A percentile compares a stretch with the other conserved stretches of the same genome.
Evolutionary conservation across 768 basidiomycete species (phyloP).

Genomic region (Lactifluus rugatus): DNA sequence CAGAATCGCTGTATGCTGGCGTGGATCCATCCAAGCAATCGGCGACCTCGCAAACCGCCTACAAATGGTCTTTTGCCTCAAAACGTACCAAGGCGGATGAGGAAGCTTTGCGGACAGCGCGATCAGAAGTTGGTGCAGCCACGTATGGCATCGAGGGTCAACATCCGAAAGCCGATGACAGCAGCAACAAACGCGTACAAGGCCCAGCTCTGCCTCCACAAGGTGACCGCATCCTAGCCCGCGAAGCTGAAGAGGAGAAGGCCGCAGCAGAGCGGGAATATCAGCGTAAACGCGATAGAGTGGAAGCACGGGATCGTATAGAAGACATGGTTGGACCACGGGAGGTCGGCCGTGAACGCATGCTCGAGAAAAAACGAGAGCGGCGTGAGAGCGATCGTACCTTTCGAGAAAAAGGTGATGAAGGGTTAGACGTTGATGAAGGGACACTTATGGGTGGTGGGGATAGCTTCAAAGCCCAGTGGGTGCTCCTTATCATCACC

Average conservation of each 20-base stretch:
- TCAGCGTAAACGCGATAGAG: slow-evolving; percentile 58
- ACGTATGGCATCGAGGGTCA: slow-evolving; percentile 28
- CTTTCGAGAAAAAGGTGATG: slow-evolving; percentile 65
- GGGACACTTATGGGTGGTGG: slow-evolving; percentile 72
- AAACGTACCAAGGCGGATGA: slow-evolving; percentile 51
- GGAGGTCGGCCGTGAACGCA: slow-evolving; percentile 70
- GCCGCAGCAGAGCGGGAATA: slow-evolving; percentile 41
- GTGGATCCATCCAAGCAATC: slow-evolving; percentile 44
- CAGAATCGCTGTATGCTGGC: slow-evolving; percentile 52
- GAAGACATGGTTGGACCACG: slow-evolving; percentile 79
- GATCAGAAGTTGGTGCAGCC: slow-evolving; percentile 45
- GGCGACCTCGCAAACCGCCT: slow-evolving; percentile 65
- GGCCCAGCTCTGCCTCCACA: slow-evolving; percentile 64
- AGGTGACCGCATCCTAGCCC: slow-evolving; percentile 58
- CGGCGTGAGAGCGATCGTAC: slow-evolving; percentile 59
- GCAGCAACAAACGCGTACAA: slow-evolving; percentile 35
- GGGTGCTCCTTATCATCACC: slow-evolving; percentile 21
- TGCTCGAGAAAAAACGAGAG: slow-evolving; percentile 78
- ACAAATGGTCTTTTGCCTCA: slow-evolving; percentile 81
- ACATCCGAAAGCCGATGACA: slow-evolving; percentile 9
- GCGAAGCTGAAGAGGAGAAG: slow-evolving; percentile 49
- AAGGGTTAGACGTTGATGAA: slow-evolving; percentile 75
- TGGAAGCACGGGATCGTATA: slow-evolving; percentile 54
- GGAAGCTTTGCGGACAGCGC: slow-evolving; percentile 47
- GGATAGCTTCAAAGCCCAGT: slow-evolving; percentile 77